Percentiles rank a stretch among this genome's conserved stretches.
Evolutionary conservation across 202 grass and related monocot species (phyloP).

Genomic region (Saccharum hybrid): DNA sequence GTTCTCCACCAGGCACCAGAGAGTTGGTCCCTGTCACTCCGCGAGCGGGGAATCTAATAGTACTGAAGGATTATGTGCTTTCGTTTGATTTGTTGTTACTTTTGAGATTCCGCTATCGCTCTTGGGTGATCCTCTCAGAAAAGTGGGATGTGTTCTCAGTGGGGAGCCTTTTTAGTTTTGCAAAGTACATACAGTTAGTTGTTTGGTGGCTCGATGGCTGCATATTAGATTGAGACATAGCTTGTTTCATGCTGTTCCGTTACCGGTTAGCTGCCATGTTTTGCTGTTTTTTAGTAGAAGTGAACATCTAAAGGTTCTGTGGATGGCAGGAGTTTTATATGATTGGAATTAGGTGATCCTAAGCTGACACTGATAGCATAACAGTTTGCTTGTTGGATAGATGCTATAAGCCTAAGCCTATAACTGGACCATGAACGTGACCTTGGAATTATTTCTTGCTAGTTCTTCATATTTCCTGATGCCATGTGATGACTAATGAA

Average conservation of each 20-base stretch:
- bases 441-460: not conserved
- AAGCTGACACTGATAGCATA: constrained; percentile 15
- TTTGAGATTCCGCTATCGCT: constrained; percentile 42
- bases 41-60: not conserved
- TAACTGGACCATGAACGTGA: not conserved
- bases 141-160: constrained; percentile 33
- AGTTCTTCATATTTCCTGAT: constrained; percentile 11
- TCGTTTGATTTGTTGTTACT: constrained; percentile 34
- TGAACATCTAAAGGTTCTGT: constrained; percentile 26
- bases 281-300: constrained; percentile 23
- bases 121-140: constrained; percentile 27
- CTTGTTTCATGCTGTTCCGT: constrained; percentile 34
- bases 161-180: constrained; percentile 27
- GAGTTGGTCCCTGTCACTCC: not conserved
- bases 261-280: not conserved
- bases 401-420: not conserved
- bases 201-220: constrained; percentile 43
- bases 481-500: not conserved
- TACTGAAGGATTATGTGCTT: constrained; percentile 22
- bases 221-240: constrained; percentile 49
- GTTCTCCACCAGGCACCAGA: not conserved
- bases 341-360: constrained; percentile 2
- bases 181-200: constrained; percentile 43
- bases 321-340: not conserved
- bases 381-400: constrained; percentile 7